These are phyloP conservation scores for Blastosporella zonata DNA, from an alignment of 1,284 basidiomycete species.

Conservation along the genomic window DNA sequence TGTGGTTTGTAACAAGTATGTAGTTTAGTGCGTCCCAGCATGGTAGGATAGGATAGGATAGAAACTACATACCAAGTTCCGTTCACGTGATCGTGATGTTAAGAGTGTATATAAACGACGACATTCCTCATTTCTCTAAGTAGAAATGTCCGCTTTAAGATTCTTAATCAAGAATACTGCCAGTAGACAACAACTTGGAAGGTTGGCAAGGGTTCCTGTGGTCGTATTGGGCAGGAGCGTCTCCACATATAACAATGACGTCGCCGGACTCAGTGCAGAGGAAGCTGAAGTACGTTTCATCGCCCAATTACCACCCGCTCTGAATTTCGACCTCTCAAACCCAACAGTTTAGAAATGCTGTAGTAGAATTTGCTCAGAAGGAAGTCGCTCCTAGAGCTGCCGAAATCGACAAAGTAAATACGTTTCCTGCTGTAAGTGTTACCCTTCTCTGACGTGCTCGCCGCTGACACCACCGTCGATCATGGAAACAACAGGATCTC, in stretches of 20 bases:
- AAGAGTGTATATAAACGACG: conserved; percentile 3
- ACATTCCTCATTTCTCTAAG: no score
- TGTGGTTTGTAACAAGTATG: no score
- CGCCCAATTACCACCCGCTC: background rate
- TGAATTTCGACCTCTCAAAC: background rate
- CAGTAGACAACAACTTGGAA: no score
- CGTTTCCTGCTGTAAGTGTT: conserved; percentile 64
- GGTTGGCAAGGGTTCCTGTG: background rate
- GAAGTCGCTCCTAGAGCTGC: conserved; percentile 82
- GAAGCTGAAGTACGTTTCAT: conserved; percentile 77
- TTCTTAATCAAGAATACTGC: no score
- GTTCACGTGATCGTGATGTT: background rate
- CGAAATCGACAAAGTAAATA: conserved; percentile 82
- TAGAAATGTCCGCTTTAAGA: conserved; percentile 13
- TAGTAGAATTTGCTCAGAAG: conserved; percentile 73
- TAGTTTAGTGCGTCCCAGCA: no score
- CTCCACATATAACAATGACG: conserved; percentile 70
- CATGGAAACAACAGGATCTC: conserved; percentile 57
- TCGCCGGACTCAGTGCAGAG: conserved; percentile 82
- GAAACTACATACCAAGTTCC: background rate
- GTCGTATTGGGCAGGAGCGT: conserved; percentile 23
- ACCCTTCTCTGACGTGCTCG: conserved; percentile 4
- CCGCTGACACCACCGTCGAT: conserved; percentile 11
- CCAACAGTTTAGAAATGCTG: conserved; percentile 73
- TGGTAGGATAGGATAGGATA: no score